Conservation (phyloP, 129 eudicot species). For the Flaveria brownii region DNA sequence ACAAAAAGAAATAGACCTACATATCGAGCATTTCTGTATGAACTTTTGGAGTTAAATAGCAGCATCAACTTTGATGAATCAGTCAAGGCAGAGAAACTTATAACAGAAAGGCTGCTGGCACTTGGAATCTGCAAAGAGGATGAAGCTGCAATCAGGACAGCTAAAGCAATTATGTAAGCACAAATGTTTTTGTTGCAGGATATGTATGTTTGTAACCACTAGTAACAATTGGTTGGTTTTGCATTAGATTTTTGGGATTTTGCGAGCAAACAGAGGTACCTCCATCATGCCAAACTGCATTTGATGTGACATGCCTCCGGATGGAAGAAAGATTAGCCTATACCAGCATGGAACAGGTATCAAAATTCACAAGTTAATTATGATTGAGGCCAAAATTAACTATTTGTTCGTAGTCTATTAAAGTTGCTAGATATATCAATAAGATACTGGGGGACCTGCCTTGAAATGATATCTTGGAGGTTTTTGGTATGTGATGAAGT, state of each 20-base stretch:
- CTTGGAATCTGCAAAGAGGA: conserved; percentile 61
- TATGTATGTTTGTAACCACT: not conserved
- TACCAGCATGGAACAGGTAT: conserved; percentile 69
- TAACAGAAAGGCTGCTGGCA: conserved; percentile 53
- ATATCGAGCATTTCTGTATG: conserved; percentile 49
- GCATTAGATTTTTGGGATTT: conserved; percentile 79
- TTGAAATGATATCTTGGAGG: not conserved
- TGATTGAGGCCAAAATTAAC: not conserved
- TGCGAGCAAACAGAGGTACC: conserved; percentile 66
- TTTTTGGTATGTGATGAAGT: not conserved
- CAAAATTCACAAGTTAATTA: not conserved
- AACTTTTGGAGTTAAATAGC: conserved; percentile 47
- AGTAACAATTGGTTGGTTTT: conserved; percentile 6
- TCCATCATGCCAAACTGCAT: conserved; percentile 67
- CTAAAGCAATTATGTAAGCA: conserved; percentile 87
- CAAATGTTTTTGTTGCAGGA: not conserved
- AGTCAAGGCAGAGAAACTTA: conserved; percentile 52
- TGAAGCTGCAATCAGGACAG: conserved; percentile 59
- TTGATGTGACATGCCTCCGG: conserved; percentile 82
- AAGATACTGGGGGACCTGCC: conserved; percentile 2
- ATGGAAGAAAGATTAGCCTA: conserved; percentile 93
- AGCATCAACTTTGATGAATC: conserved; percentile 34
- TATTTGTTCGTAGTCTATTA: not conserved
- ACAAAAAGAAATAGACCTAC: conserved; percentile 41
- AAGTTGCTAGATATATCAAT: not conserved